phyloP scores from a whole-genome alignment of 108 stramenopile genomes.

The Skeletonema menzelii region DNA sequence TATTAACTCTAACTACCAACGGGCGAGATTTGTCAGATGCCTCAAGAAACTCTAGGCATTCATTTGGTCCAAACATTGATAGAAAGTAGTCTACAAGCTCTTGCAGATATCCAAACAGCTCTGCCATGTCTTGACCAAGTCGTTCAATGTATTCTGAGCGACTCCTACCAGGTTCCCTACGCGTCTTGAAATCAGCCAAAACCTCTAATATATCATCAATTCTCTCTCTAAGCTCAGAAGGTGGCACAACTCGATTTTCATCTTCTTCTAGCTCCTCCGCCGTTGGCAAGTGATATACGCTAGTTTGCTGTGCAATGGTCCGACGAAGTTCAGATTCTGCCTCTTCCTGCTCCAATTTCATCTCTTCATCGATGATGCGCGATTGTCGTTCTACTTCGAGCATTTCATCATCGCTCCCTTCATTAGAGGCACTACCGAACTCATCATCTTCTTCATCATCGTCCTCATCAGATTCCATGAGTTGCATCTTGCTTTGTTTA shows the following conservation, averaged over 20 bases:
- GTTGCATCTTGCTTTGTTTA: slow-evolving; percentile 46
- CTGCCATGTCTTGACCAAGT: slow-evolving; percentile 86
- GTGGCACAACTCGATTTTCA: slow-evolving; percentile 89
- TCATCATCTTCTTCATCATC: slow-evolving; percentile 53
- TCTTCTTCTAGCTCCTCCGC: slow-evolving; percentile 81
- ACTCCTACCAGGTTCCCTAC: slow-evolving; percentile 83
- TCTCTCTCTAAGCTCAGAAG: slow-evolving; percentile 85
- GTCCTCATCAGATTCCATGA: slow-evolving; percentile 64
- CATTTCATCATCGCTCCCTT: slow-evolving; percentile 71
- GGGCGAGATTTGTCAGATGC: slow-evolving; percentile 95
- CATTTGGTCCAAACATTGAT: slow-evolving; percentile 90
- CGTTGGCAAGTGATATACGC: slow-evolving; percentile 83
- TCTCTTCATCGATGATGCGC: slow-evolving; percentile 66
- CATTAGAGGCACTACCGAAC: slow-evolving; percentile 42
- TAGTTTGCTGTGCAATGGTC: slow-evolving; percentile 76
- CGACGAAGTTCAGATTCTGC: slow-evolving; percentile 81
- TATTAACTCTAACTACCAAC: slow-evolving; percentile 96
- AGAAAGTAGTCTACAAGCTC: slow-evolving; percentile 96
- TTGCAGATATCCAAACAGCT: slow-evolving; percentile 95
- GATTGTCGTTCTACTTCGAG: slow-evolving; percentile 79
- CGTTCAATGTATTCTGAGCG: slow-evolving; percentile 93
- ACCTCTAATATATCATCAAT: slow-evolving; percentile 93
- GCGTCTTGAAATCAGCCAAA: slow-evolving; percentile 87
- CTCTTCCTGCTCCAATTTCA: slow-evolving; percentile 69
- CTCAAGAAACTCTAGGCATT: slow-evolving; percentile 95